These are phyloP conservation scores for Trichoderma koningii DNA, from an alignment of 2,329 filamentous ascomycete species.

Conservation along the genomic window DNA sequence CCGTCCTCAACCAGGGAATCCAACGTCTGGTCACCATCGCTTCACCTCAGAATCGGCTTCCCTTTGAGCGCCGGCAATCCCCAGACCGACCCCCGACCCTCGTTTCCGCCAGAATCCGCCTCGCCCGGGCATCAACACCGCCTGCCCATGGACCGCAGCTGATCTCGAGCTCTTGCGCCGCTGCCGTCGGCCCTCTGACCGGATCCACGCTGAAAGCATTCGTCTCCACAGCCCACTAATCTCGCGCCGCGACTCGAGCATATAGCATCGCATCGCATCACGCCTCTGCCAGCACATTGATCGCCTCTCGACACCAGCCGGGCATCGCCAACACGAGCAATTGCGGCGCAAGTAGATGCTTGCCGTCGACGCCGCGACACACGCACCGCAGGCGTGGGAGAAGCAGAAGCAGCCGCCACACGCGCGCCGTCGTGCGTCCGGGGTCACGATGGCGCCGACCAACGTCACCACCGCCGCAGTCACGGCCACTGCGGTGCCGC, in stretches of 20 bases:
- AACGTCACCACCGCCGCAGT: conserved; percentile 51
- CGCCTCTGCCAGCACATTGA: no score
- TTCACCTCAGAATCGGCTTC: conserved; percentile 12
- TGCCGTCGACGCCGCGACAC: conserved; percentile 20
- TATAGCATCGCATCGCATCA: no score
- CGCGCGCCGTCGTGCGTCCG: conserved; percentile 32
- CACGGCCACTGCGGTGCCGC: conserved; percentile 45
- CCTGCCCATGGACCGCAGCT: conserved; percentile 24
- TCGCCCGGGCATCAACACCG: not conserved
- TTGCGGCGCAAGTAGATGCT: conserved; percentile 31
- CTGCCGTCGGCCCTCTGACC: conserved; percentile 24
- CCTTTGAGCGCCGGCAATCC: conserved; percentile 15
- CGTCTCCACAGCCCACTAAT: conserved; percentile 31
- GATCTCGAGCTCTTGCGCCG: conserved; percentile 19
- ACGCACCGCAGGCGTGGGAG: conserved; percentile 25
- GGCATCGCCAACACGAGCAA: conserved; percentile 3
- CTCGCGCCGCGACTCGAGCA: conserved; percentile 30
- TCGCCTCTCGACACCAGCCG: no score
- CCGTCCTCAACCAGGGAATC: conserved; percentile 17
- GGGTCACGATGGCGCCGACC: conserved; percentile 56
- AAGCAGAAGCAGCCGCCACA: not conserved
- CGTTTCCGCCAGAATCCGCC: conserved; percentile 10
- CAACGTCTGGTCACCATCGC: conserved; percentile 14
- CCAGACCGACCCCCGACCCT: not conserved
- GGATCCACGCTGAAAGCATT: conserved; percentile 24